Percentiles rank a stretch among this genome's conserved stretches.
Evolutionary conservation across 306 rosid species (phyloP).

Genomic region (Luffa acutangula): DNA sequence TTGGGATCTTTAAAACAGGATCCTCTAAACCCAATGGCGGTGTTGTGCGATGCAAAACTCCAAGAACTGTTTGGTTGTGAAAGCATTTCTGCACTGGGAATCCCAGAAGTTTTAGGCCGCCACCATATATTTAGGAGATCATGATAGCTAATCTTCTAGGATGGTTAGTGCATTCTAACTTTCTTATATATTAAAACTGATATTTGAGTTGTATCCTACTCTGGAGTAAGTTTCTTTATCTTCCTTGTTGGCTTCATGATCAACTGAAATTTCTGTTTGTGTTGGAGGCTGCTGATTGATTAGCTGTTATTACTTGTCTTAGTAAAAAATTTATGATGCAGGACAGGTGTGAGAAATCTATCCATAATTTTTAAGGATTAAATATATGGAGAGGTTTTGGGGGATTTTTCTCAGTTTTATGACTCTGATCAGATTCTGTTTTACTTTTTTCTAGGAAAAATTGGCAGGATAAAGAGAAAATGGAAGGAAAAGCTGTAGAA

Average conservation of each 20-base stretch:
- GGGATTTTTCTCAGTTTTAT: background rate
- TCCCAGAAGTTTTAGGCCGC: constrained; percentile 59
- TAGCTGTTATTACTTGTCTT: background rate
- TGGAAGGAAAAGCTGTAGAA: background rate
- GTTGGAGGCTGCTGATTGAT: constrained; percentile 1
- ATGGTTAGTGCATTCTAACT: constrained; percentile 29
- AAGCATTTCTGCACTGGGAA: constrained; percentile 66
- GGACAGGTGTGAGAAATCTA: background rate
- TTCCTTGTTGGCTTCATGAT: background rate
- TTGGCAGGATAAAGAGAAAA: background rate
- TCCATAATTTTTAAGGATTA: background rate
- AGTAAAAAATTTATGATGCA: background rate
- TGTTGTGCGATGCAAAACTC: constrained; percentile 61
- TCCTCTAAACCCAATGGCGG: constrained; percentile 63
- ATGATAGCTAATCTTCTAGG: constrained; percentile 31
- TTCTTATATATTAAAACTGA: background rate
- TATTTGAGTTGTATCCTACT: background rate
- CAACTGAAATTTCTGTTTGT: background rate
- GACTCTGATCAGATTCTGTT: background rate
- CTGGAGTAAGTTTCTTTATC: background rate
- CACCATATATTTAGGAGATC: constrained; percentile 65
- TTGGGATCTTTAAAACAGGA: constrained; percentile 30
- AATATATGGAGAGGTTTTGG: background rate
- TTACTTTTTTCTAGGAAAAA: background rate
- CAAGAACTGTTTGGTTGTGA: constrained; percentile 72